These are phyloP conservation scores for Isoetes taiwanensis DNA, from an alignment of 75 land plant species.

Conservation along the genomic window DNA sequence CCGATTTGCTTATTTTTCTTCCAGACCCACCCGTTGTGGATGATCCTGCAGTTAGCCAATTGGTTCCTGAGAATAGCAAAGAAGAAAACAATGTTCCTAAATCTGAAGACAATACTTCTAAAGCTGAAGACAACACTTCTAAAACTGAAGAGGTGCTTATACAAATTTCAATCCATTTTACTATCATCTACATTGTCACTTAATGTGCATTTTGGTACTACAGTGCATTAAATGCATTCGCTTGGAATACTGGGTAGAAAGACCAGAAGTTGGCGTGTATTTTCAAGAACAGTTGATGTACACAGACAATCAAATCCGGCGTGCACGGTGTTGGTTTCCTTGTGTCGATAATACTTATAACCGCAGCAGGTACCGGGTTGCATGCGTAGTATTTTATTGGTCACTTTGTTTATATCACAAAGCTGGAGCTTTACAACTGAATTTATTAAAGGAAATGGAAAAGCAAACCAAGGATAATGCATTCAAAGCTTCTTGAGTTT, in stretches of 20 bases:
- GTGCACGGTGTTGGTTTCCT: slow-evolving; percentile 98
- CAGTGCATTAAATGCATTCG: slow-evolving; percentile 62
- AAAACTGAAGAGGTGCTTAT: background rate
- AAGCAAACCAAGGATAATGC: too few relatives aligned
- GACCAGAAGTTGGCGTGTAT: slow-evolving; percentile 53
- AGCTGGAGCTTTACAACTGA: too few relatives aligned
- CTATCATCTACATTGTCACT: slow-evolving; percentile 5
- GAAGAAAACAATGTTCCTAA: slow-evolving; percentile 15
- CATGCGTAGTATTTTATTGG: too few relatives aligned
- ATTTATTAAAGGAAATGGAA: too few relatives aligned
- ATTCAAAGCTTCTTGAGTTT: too few relatives aligned
- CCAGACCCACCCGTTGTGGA: slow-evolving; percentile 18
- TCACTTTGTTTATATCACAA: too few relatives aligned
- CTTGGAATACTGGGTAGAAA: slow-evolving; percentile 75
- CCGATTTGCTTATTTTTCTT: slow-evolving; percentile 53
- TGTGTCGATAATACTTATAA: slow-evolving; percentile 61
- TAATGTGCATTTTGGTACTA: slow-evolving; percentile 26
- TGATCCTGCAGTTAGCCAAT: slow-evolving; percentile 6
- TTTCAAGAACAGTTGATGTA: slow-evolving; percentile 39
- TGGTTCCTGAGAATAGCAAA: background rate
- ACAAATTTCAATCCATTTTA: background rate
- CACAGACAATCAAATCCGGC: slow-evolving; percentile 72
- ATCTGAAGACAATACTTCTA: slow-evolving; percentile 7
- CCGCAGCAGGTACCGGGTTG: slow-evolving; percentile 72
- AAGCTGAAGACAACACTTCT: slow-evolving; percentile 17